Evolutionary conservation across 495 filamentous ascomycete genomes (phyloP).

Genomic region (Terfezia boudieri): DNA sequence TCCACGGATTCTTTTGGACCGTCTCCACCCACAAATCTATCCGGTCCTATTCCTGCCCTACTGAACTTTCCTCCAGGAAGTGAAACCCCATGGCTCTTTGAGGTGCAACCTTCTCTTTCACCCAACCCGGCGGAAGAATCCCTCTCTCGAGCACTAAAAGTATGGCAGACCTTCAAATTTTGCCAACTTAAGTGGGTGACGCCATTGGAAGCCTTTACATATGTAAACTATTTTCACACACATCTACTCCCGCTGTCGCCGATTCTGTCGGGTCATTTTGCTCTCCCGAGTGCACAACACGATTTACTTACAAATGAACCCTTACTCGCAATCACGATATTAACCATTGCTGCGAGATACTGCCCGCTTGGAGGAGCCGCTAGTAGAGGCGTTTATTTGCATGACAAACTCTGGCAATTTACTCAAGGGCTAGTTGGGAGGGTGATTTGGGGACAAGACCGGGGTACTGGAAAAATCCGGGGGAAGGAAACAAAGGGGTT

Average conservation of each 20-base stretch:
- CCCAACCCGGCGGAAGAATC: neutral
- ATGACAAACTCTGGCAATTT: neutral
- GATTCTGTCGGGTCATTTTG: neutral
- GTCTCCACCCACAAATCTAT: neutral
- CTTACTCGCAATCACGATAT: neutral
- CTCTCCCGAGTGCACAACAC: neutral
- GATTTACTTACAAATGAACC: neutral
- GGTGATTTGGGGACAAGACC: neutral
- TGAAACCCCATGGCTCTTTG: neutral
- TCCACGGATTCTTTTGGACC: neutral
- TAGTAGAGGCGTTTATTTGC: neutral
- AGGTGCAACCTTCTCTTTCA: neutral
- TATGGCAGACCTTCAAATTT: neutral
- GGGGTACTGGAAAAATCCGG: neutral
- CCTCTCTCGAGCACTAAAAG: neutral
- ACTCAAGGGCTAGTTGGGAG: neutral
- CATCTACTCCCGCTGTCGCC: neutral
- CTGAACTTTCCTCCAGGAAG: neutral
- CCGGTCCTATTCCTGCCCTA: neutral
- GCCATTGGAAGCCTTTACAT: neutral
- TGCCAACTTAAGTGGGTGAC: neutral
- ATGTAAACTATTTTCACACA: neutral
- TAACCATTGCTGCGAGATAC: neutral
- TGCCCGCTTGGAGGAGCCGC: neutral
- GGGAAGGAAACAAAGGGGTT: neutral